Percentiles rank a stretch among this genome's conserved stretches.
Conservation (phyloP, 176 grass and related monocot species). For the Tillandsia fasciculata region DNA sequence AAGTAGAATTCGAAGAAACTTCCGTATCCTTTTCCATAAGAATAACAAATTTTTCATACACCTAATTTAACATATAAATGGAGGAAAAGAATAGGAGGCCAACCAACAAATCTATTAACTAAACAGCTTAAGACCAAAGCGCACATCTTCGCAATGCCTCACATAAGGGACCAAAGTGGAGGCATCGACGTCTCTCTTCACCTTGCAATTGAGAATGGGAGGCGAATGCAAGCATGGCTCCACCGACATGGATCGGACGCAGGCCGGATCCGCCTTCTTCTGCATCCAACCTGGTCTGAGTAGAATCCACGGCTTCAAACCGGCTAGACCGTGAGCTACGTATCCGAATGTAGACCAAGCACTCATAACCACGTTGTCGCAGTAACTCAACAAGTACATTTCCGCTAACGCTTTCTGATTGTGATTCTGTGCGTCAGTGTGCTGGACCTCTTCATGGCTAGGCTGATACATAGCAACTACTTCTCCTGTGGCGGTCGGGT, state of each 20-base stretch:
- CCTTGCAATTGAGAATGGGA: slow-evolving; percentile 15
- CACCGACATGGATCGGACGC: slow-evolving; percentile 28
- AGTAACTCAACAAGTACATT: slow-evolving; percentile 14
- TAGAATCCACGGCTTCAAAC: slow-evolving; percentile 40
- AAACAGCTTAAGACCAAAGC: slow-evolving; percentile 39
- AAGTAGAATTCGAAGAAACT: too few species aligned
- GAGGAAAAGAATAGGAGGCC: neutral
- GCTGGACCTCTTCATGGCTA: slow-evolving; percentile 37
- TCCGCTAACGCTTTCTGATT: slow-evolving; percentile 22
- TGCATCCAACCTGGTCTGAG: neutral
- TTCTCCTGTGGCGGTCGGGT: slow-evolving; percentile 15
- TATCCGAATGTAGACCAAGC: slow-evolving; percentile 44
- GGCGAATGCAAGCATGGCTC: slow-evolving; percentile 42
- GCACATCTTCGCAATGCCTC: slow-evolving; percentile 31
- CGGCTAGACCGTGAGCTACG: slow-evolving; percentile 25
- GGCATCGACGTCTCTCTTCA: slow-evolving; percentile 5
- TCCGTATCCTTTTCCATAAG: too few species aligned
- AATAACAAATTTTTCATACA: too few species aligned
- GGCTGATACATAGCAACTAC: slow-evolving; percentile 35
- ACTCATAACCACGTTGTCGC: slow-evolving; percentile 8
- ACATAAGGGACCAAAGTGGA: slow-evolving; percentile 26
- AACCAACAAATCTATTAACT: neutral
- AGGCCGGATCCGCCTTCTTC: slow-evolving; percentile 8
- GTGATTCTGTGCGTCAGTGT: slow-evolving; percentile 1
- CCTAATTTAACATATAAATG: neutral